Evolutionary conservation across 495 filamentous ascomycete genomes (phyloP).

Genomic region (Sordaria brevicollis): DNA sequence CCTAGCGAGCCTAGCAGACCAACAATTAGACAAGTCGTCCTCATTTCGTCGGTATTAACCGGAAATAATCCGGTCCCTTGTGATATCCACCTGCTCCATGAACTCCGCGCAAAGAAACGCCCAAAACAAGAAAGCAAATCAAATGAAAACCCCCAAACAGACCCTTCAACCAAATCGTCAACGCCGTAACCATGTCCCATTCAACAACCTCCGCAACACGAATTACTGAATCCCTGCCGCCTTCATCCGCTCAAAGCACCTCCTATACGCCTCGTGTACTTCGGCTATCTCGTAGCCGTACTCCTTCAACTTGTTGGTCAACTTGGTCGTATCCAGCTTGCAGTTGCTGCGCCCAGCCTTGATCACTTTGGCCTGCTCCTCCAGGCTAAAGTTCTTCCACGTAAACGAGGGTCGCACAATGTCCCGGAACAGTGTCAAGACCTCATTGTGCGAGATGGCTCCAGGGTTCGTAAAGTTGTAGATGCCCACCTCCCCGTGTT

Average conservation of each 20-base stretch:
- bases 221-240: slow-evolving; percentile 38
- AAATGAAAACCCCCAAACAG: background rate
- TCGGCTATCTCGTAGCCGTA: slow-evolving; percentile 49
- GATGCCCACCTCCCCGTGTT: slow-evolving; percentile 50
- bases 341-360: slow-evolving; percentile 57
- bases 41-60: background rate
- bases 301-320: slow-evolving; percentile 48
- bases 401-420: slow-evolving; percentile 49
- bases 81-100: background rate
- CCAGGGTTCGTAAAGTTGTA: slow-evolving; percentile 63
- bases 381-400: slow-evolving; percentile 57
- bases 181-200: background rate
- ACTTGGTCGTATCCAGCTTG: slow-evolving; percentile 50
- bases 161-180: background rate
- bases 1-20: background rate
- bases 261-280: slow-evolving; percentile 49
- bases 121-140: background rate
- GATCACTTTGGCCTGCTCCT: slow-evolving; percentile 57
- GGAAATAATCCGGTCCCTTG: background rate
- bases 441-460: slow-evolving; percentile 58
- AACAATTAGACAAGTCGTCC: background rate
- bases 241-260: slow-evolving; percentile 57
- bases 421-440: slow-evolving; percentile 49
- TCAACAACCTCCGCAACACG: background rate
- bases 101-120: background rate